These are phyloP conservation scores for Penicillium simplicissimum DNA, from an alignment of 495 filamentous ascomycete genomes.

Conservation along the genomic window DNA sequence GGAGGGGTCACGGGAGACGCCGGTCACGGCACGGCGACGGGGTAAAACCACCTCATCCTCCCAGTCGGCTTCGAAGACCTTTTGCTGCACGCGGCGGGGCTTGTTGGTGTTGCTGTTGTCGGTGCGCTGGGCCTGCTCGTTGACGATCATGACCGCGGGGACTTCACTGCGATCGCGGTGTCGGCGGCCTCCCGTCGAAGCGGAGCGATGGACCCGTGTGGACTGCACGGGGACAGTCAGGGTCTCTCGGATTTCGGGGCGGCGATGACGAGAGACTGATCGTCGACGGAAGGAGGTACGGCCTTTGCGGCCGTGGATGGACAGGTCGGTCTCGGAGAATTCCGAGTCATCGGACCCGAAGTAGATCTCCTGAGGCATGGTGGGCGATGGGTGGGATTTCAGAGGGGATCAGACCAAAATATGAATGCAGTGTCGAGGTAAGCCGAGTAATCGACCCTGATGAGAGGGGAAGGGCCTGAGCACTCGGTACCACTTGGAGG, in stretches of 20 bases:
- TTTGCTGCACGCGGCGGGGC: conserved; percentile 26
- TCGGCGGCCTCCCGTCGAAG: conserved; percentile 44
- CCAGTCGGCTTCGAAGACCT: conserved; percentile 26
- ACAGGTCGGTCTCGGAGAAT: conserved; percentile 44
- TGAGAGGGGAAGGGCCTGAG: conserved; percentile 7
- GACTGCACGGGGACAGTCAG: conserved; percentile 27
- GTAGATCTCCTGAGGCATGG: conserved; percentile 21
- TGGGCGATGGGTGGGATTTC: conserved; percentile 13
- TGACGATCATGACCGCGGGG: conserved; percentile 30
- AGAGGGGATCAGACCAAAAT: background rate
- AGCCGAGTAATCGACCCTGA: conserved; percentile 4
- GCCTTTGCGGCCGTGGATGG: conserved; percentile 28
- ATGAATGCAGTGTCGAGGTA: background rate
- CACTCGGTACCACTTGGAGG: background rate
- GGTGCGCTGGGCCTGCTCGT: conserved; percentile 24
- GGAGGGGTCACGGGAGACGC: conserved; percentile 22
- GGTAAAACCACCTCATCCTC: conserved; percentile 36
- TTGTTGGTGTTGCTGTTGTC: conserved; percentile 20
- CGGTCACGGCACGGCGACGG: conserved; percentile 24
- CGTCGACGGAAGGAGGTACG: conserved; percentile 31
- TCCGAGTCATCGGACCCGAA: conserved; percentile 40
- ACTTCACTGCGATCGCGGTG: conserved; percentile 21
- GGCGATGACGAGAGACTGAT: conserved; percentile 42
- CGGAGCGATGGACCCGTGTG: conserved; percentile 37
- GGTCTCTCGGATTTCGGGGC: conserved; percentile 22